Percentiles rank a stretch among this genome's conserved stretches.
Evolutionary conservation across 75 land plant species (phyloP).

Genomic region (Pinus tabuliformis): DNA sequence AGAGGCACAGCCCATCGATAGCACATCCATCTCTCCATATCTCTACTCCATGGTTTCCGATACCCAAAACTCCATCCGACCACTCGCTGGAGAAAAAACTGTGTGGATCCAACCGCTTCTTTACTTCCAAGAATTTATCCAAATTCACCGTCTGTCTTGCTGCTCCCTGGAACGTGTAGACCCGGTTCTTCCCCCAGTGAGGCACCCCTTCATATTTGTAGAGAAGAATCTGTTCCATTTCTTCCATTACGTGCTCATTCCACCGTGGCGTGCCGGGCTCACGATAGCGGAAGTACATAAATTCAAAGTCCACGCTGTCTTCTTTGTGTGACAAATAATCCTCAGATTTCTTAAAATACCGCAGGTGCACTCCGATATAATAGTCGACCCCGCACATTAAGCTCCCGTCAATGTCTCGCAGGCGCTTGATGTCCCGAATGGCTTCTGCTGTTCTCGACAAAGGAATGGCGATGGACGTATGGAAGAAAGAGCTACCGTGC

Average conservation of each 20-base stretch:
- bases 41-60: too few relatives aligned
- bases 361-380: constrained; percentile 11
- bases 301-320: constrained; percentile 19
- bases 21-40: constrained; percentile 23
- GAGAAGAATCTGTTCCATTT: constrained; percentile 31
- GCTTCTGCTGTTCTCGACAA: not conserved
- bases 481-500: constrained; percentile 14
- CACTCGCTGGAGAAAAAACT: constrained; percentile 26
- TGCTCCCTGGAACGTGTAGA: constrained; percentile 7
- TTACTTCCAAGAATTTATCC: constrained; percentile 12
- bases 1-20: constrained; percentile 15
- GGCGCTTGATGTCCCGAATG: constrained; percentile 14
- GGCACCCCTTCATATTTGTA: constrained; percentile 22
- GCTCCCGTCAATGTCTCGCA: constrained; percentile 7
- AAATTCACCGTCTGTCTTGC: not conserved
- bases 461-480: constrained; percentile 18
- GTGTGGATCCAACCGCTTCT: constrained; percentile 13
- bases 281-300: constrained; percentile 12
- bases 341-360: constrained; percentile 5
- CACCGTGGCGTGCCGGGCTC: constrained; percentile 6
- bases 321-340: constrained; percentile 15
- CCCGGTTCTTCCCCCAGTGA: constrained; percentile 36
- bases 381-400: constrained; percentile 13
- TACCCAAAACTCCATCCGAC: constrained; percentile 26
- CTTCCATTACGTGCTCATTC: constrained; percentile 23